phyloP scores from a whole-genome alignment of 371 early-diverging fungal species.

The Mucor saturninus region DNA sequence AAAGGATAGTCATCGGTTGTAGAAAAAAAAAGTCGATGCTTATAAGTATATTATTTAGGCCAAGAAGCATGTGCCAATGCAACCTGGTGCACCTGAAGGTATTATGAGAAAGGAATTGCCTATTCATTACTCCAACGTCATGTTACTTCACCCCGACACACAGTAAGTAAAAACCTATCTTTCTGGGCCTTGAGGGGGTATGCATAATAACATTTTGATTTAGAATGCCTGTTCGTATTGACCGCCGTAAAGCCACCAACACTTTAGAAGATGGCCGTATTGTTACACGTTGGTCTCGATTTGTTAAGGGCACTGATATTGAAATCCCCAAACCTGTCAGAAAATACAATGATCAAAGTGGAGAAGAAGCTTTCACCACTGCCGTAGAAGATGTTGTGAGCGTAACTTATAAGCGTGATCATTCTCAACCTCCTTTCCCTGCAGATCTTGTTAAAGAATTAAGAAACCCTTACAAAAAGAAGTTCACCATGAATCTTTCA shows the following conservation, averaged over 20 bases:
- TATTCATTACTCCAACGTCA: conserved; percentile 57
- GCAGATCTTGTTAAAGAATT: conserved; percentile 44
- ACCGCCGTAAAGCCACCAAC: conserved; percentile 45
- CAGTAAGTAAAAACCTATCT: conserved; percentile 38
- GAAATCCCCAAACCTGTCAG: conserved; percentile 50
- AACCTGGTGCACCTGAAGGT: conserved; percentile 56
- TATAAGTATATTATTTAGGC: conserved; percentile 21
- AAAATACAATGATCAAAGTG: conserved; percentile 44
- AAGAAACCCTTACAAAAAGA: conserved; percentile 46
- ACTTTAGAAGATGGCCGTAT: conserved; percentile 47
- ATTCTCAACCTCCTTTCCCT: conserved; percentile 41
- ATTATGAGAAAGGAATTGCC: conserved; percentile 51
- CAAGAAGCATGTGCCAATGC: conserved; percentile 55
- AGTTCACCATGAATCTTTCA: conserved; percentile 7
- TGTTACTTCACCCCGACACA: conserved; percentile 57
- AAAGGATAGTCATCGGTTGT: not conserved
- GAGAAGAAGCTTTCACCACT: conserved; percentile 46
- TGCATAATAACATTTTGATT: not conserved
- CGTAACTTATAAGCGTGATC: conserved; percentile 40
- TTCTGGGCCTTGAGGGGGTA: not conserved
- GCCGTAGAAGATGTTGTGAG: conserved; percentile 36
- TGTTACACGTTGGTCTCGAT: conserved; percentile 44
- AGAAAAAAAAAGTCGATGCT: not conserved
- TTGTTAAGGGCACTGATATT: conserved; percentile 51
- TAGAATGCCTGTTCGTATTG: conserved; percentile 48